These are phyloP conservation scores for Serendipita sp. DNA, from an alignment of 768 basidiomycete species.

Conservation along the genomic window DNA sequence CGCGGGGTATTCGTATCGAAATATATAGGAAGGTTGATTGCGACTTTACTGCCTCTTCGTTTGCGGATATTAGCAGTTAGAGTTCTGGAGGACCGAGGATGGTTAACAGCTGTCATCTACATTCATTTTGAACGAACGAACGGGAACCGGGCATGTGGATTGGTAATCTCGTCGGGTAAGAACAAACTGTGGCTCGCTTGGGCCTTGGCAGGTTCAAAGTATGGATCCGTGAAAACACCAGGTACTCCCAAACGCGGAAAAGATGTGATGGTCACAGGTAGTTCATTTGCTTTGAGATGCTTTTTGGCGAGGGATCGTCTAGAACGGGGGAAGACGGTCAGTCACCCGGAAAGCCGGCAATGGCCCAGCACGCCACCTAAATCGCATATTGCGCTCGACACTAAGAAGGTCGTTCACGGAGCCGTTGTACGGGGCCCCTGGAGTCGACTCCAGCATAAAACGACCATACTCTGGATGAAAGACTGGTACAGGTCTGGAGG, in stretches of 20 bases:
- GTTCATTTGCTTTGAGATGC: constrained; percentile 70
- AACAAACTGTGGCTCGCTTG: constrained; percentile 86
- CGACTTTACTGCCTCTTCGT: constrained; percentile 83
- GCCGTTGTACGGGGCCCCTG: constrained; percentile 87
- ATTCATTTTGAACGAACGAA: constrained; percentile 30
- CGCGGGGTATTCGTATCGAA: constrained; percentile 74
- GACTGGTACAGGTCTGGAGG: constrained; percentile 60
- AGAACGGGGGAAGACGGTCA: neutral
- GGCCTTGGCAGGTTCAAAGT: constrained; percentile 56
- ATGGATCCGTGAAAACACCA: constrained; percentile 86
- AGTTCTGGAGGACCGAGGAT: constrained; percentile 37
- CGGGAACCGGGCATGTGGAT: constrained; percentile 97
- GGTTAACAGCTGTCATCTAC: neutral
- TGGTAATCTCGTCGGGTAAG: constrained; percentile 89
- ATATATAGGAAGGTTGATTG: constrained; percentile 87
- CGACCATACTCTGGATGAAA: constrained; percentile 98
- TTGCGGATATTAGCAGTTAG: constrained; percentile 92
- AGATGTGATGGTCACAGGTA: constrained; percentile 87
- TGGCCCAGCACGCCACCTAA: constrained; percentile 36
- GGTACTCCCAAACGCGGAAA: constrained; percentile 83
- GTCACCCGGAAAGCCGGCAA: neutral
- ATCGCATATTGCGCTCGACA: constrained; percentile 91
- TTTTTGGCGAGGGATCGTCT: constrained; percentile 75
- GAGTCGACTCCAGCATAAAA: constrained; percentile 97
- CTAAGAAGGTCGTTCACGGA: constrained; percentile 70